Evolutionary conservation across 352 stramenopile species (phyloP).

Genomic region (Aphanomyces stellatus): DNA sequence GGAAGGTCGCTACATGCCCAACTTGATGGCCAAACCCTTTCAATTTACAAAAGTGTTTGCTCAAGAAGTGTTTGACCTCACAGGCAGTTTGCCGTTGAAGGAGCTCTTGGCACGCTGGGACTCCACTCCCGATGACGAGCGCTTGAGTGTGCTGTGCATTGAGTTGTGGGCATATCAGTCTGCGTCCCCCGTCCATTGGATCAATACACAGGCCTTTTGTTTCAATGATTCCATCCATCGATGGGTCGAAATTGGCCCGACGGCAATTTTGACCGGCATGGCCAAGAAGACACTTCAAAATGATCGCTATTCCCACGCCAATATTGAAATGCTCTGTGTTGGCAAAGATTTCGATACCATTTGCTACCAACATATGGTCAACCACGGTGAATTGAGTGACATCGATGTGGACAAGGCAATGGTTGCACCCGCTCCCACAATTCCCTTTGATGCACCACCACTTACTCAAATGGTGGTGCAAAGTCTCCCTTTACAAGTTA

Average conservation of each 20-base stretch:
- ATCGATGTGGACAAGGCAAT: background rate
- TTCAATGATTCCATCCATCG: slow-evolving; percentile 30
- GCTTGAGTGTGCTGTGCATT: slow-evolving; percentile 59
- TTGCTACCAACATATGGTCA: background rate
- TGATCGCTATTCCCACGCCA: slow-evolving; percentile 40
- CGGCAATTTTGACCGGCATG: slow-evolving; percentile 76
- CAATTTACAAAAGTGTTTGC: slow-evolving; percentile 63
- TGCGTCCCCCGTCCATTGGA: slow-evolving; percentile 81
- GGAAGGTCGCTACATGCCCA: slow-evolving; percentile 74
- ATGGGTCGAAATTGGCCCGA: slow-evolving; percentile 74
- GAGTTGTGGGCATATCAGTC: slow-evolving; percentile 84
- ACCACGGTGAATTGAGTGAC: background rate
- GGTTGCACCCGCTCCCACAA: background rate
- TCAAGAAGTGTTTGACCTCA: slow-evolving; percentile 54
- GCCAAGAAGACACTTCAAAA: slow-evolving; percentile 54
- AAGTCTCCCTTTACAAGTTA: slow-evolving; percentile 21
- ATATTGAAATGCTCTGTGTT: slow-evolving; percentile 54
- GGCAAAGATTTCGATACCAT: background rate
- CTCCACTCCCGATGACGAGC: slow-evolving; percentile 45
- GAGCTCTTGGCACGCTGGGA: slow-evolving; percentile 58
- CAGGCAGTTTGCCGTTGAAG: slow-evolving; percentile 51
- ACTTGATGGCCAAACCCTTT: slow-evolving; percentile 71
- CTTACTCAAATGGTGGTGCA: too few species aligned
- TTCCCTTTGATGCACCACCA: slow-evolving; percentile 18
- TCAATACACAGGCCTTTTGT: slow-evolving; percentile 79